A percentile compares a stretch with the other conserved stretches of the same genome.
Conservation (phyloP, 768 basidiomycete species). For the Phylloporus sp. region DNA sequence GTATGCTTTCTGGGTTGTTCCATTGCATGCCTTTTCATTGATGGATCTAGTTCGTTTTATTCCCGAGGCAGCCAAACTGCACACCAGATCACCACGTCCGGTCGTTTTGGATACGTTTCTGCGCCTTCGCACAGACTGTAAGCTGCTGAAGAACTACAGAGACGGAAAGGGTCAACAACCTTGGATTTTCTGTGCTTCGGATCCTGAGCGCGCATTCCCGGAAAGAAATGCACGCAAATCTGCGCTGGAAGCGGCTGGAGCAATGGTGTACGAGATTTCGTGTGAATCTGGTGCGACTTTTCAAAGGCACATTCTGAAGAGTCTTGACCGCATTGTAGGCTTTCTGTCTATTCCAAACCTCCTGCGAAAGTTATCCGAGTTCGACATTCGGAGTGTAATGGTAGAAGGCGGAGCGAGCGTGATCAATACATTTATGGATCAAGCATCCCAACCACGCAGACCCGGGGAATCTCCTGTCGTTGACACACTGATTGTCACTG, state of each 20-base stretch:
- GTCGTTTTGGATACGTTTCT: slow-evolving; percentile 77
- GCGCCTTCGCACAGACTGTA: slow-evolving; percentile 60
- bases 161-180: slow-evolving; percentile 59
- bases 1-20: slow-evolving; percentile 46
- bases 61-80: slow-evolving; percentile 34
- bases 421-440: slow-evolving; percentile 49
- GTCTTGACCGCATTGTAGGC: slow-evolving; percentile 22
- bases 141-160: slow-evolving; percentile 62
- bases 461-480: slow-evolving; percentile 35
- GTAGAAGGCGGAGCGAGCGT: slow-evolving; percentile 90
- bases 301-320: not conserved
- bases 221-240: slow-evolving; percentile 33
- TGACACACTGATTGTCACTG: slow-evolving; percentile 77
- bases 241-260: slow-evolving; percentile 61
- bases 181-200: slow-evolving; percentile 57
- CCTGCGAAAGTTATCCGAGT: slow-evolving; percentile 46
- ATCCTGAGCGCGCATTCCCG: not conserved
- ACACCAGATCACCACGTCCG: slow-evolving; percentile 62
- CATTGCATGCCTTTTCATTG: not conserved
- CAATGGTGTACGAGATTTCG: slow-evolving; percentile 51
- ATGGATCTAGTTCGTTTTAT: slow-evolving; percentile 48
- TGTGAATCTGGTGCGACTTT: slow-evolving; percentile 33
- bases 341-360: slow-evolving; percentile 43
- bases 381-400: slow-evolving; percentile 77
- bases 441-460: slow-evolving; percentile 5